phyloP scores from a whole-genome alignment of 2,329 filamentous ascomycete species.

The Fusarium avenaceum region DNA sequence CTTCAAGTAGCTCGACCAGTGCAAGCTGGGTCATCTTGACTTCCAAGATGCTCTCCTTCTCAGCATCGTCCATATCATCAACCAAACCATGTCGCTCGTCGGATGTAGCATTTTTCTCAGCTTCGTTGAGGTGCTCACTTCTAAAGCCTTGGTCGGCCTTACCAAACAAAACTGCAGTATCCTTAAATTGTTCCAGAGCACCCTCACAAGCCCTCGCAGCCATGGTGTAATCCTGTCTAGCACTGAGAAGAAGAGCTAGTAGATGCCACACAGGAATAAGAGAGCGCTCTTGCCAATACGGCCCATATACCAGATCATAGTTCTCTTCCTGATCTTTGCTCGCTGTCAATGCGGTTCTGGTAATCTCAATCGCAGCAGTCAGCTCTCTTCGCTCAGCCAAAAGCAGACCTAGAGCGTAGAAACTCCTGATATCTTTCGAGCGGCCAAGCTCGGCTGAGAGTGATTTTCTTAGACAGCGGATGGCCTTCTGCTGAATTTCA shows the following conservation, averaged over 20 bases:
- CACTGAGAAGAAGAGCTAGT: slow-evolving; percentile 85
- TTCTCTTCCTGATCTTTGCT: slow-evolving; percentile 63
- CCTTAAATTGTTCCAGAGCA: slow-evolving; percentile 89
- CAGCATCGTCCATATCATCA: slow-evolving; percentile 84
- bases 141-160: slow-evolving; percentile 68
- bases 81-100: slow-evolving; percentile 66
- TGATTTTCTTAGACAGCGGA: slow-evolving; percentile 80
- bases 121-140: slow-evolving; percentile 76
- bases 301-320: slow-evolving; percentile 60
- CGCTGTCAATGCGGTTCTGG: slow-evolving; percentile 80
- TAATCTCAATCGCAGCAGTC: slow-evolving; percentile 81
- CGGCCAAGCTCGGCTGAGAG: slow-evolving; percentile 75
- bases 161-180: slow-evolving; percentile 78
- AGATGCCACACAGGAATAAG: slow-evolving; percentile 92
- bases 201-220: slow-evolving; percentile 88
- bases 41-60: slow-evolving; percentile 90
- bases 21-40: slow-evolving; percentile 95
- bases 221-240: slow-evolving; percentile 85
- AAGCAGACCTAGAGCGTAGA: slow-evolving; percentile 87
- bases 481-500: slow-evolving; percentile 81
- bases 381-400: slow-evolving; percentile 89
- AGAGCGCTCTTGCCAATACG: slow-evolving; percentile 73
- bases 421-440: slow-evolving; percentile 77
- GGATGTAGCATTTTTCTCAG: slow-evolving; percentile 51
- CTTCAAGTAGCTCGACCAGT: slow-evolving; percentile 85